Evolutionary conservation across 495 filamentous ascomycete species (phyloP).

Genomic region (Hypoxylon lenormandii): DNA sequence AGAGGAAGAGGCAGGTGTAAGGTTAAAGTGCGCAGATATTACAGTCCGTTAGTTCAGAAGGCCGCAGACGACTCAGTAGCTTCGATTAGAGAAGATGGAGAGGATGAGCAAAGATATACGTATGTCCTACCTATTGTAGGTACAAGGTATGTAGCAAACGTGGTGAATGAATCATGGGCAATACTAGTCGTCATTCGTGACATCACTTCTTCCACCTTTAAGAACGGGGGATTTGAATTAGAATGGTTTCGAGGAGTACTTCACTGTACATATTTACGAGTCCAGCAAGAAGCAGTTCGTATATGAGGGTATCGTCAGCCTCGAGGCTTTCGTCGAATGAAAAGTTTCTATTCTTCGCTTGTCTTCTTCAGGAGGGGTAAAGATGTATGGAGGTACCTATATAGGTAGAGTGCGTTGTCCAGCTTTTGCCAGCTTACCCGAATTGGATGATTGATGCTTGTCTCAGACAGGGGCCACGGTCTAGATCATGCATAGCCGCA

Average conservation of each 20-base stretch:
- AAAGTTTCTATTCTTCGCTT: background rate
- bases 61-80: no score
- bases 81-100: no score
- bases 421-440: background rate
- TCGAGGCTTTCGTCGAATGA: background rate
- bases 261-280: background rate
- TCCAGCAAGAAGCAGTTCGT: background rate
- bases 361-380: background rate
- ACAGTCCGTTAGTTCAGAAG: no score
- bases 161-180: background rate
- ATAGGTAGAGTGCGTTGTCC: background rate
- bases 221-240: background rate
- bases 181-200: background rate
- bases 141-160: no score
- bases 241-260: background rate
- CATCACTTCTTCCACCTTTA: background rate
- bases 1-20: background rate
- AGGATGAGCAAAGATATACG: no score
- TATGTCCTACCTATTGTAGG: no score
- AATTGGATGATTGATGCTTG: background rate
- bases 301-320: background rate
- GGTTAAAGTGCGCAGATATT: no score
- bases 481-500: slow-evolving; percentile 45
- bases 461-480: slow-evolving; percentile 13
- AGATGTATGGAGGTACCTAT: background rate